Evolutionary conservation across 805 yeast species (phyloP).

Genomic region (Candida khao-thaluensis): DNA sequence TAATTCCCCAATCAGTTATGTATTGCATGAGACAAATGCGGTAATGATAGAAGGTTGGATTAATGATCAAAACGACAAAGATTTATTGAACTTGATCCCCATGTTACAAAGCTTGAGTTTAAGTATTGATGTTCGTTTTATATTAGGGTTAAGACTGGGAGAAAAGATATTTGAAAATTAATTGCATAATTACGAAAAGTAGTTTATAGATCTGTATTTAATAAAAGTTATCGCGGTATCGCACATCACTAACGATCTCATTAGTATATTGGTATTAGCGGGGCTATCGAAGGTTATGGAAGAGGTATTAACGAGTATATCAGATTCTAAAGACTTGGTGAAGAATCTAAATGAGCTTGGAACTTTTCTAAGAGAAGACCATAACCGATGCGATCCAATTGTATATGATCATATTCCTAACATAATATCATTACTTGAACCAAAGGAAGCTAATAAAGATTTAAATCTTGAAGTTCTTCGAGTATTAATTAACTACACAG

Average conservation of each 20-base stretch:
- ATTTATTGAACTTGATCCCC: constrained; percentile 78
- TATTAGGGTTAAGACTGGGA: constrained; percentile 74
- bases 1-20: constrained; percentile 89
- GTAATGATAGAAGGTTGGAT: constrained; percentile 97
- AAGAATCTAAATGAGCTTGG: constrained; percentile 1
- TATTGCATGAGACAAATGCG: constrained; percentile 82
- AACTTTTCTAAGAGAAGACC: constrained; percentile 2
- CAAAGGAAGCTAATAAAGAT: neutral
- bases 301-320: neutral
- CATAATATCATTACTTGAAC: neutral
- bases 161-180: constrained; percentile 54
- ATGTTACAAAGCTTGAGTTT: constrained; percentile 71
- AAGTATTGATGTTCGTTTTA: constrained; percentile 79
- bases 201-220: constrained; percentile 8
- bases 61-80: constrained; percentile 89
- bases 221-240: neutral
- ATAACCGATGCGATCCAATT: neutral
- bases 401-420: neutral
- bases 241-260: too few species aligned
- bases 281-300: too few species aligned
- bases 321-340: neutral
- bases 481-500: constrained; percentile 34
- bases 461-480: constrained; percentile 24
- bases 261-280: too few species aligned
- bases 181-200: too few species aligned